Evolutionary conservation across 805 yeast genomes (phyloP), one percentile per base, ranked within the genome.

Genomic region (Candida dendrica): DNA sequence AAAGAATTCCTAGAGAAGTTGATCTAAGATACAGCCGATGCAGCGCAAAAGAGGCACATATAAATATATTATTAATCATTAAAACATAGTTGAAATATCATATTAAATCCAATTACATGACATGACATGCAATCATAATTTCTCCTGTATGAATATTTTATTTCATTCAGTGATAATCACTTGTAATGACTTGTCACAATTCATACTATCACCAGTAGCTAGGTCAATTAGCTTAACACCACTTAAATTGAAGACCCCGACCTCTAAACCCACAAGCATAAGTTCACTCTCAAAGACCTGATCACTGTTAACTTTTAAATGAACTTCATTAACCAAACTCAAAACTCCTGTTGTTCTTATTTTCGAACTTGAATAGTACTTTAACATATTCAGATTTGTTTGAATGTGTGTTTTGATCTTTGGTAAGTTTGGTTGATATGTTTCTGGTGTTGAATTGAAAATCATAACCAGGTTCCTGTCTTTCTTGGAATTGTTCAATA

Each of bases 151-250:
- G 13, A 9, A 27, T 27, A 13, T 11, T 4, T n/a, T 22, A 9
- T 17, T 33, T 40, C 40, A 45, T 34, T 53, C 56, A 18, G 56
- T 53, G 6, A 84, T 87, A 42, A 79, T 71, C 2, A 85, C 84
- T 51, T 84, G 89, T 31, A 85, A 65, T 41, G 84, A 62, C 44
- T 76, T 72, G 1, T 88, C 89, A 55, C 85, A 81, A 46, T 79
- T 89, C 47, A 79, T 69, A 2, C 77, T 73, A 43, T 84, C 90
- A 3, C 90, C 87, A 16, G 79, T 71, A 31, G 58, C 53, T 10
- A 77, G 64, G 52, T 85, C 95, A 37, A 79, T 70, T 13, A 86
- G 66, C 43, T 74, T 74, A n/a, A 83, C 70, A 2, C 85, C 88
- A 42, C 74, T 78, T 17, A 86, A 60, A 36, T 75, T 74, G 55